Evolutionary conservation across 768 basidiomycete species (phyloP).

Genomic region (Gloeostereum incarnatum): DNA sequence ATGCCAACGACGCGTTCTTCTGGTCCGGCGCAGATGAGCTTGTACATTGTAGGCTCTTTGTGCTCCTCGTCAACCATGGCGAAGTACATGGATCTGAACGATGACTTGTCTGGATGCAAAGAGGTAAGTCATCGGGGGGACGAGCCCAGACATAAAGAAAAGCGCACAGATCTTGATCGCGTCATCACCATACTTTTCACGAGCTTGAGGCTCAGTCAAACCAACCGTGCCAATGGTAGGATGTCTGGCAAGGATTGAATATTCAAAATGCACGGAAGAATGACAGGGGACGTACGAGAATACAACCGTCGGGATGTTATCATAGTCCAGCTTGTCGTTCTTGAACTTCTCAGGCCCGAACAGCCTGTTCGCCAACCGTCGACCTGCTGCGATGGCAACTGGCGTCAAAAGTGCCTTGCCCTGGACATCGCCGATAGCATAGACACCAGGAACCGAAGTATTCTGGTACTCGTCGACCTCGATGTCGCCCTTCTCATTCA

Average conservation of each 20-base stretch:
- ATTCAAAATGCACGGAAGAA: conserved; percentile 2
- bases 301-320: conserved; percentile 90
- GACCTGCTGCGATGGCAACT: conserved; percentile 94
- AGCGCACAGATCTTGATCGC: conserved; percentile 84
- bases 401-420: conserved; percentile 93
- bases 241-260: conserved; percentile 42
- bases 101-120: conserved; percentile 52
- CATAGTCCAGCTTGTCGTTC: conserved; percentile 79
- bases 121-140: conserved; percentile 1
- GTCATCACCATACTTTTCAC: conserved; percentile 78
- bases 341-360: conserved; percentile 86
- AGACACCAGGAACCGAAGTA: conserved; percentile 59
- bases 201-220: conserved; percentile 86
- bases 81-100: conserved; percentile 84
- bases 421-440: conserved; percentile 85
- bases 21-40: conserved; percentile 76
- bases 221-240: conserved; percentile 95
- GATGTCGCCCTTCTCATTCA: conserved; percentile 75
- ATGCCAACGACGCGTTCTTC: conserved; percentile 96
- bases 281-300: conserved; percentile 66
- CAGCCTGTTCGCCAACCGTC: conserved; percentile 80
- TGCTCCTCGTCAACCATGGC: conserved; percentile 84
- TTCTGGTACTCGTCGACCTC: conserved; percentile 90
- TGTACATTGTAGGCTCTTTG: conserved; percentile 94
- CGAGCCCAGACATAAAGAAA: conserved; percentile 2